phyloP scores from a whole-genome alignment of 768 basidiomycete species.

The Amanita rimosa region DNA sequence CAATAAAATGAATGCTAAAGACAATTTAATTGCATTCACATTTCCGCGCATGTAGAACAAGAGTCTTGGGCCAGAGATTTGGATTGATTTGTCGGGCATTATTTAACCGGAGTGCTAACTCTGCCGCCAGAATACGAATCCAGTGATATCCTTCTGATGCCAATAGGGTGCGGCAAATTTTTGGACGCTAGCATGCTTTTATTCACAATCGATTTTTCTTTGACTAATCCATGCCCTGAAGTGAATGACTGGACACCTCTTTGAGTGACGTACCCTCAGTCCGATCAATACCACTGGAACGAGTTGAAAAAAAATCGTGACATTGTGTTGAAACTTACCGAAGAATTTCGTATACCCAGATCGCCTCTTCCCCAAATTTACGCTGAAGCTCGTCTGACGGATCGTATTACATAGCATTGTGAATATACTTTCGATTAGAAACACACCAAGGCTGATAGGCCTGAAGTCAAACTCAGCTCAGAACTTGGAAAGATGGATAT shows the following conservation, averaged over 20 bases:
- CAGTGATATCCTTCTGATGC: conserved; percentile 75
- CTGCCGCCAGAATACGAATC: conserved; percentile 86
- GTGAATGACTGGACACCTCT: not conserved
- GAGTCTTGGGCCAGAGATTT: conserved; percentile 85
- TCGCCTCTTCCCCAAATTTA: conserved; percentile 69
- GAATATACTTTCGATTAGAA: not conserved
- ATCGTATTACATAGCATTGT: not conserved
- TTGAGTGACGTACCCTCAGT: conserved; percentile 52
- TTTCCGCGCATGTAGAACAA: conserved; percentile 70
- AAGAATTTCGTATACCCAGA: conserved; percentile 90
- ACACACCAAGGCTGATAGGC: conserved; percentile 43
- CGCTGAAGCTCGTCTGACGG: conserved; percentile 61
- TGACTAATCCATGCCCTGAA: conserved; percentile 39
- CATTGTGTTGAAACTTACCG: conserved; percentile 36
- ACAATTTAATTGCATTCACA: conserved; percentile 24
- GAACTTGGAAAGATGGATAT: not conserved
- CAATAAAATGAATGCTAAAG: conserved; percentile 1
- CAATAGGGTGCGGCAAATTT: conserved; percentile 71
- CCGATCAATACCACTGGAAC: conserved; percentile 70
- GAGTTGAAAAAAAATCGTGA: conserved; percentile 1
- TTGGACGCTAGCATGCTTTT: conserved; percentile 98
- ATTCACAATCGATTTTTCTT: conserved; percentile 65
- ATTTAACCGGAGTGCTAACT: conserved; percentile 73
- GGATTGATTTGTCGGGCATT: conserved; percentile 68
- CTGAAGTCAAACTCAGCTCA: conserved; percentile 21